phyloP scores from a whole-genome alignment of 129 eudicot genomes.

The Sambucus nigra region DNA sequence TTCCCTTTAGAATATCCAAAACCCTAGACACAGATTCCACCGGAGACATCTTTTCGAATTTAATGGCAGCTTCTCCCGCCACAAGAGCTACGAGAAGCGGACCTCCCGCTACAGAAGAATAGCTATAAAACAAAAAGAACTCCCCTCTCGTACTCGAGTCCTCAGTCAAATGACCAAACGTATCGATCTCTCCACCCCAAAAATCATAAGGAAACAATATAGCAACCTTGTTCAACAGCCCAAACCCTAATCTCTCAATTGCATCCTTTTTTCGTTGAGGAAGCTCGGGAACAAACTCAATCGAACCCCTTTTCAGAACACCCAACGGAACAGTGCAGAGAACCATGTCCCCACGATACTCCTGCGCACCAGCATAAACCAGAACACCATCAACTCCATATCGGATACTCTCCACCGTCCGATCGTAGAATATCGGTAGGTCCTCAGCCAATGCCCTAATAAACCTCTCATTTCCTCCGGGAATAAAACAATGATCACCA shows the following conservation, averaged over 20 bases:
- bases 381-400: conserved; percentile 74
- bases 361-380: conserved; percentile 66
- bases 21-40: conserved; percentile 68
- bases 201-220: conserved; percentile 90
- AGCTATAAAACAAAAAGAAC: conserved; percentile 86
- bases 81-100: conserved; percentile 93
- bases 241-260: conserved; percentile 85
- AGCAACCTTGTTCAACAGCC: conserved; percentile 88
- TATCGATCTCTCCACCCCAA: conserved; percentile 98
- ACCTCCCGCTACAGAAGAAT: conserved; percentile 88
- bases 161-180: conserved; percentile 86
- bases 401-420: conserved; percentile 42
- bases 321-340: conserved; percentile 88
- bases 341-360: conserved; percentile 72
- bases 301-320: conserved; percentile 55
- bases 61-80: conserved; percentile 91
- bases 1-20: conserved; percentile 72
- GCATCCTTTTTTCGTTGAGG: conserved; percentile 85
- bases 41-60: conserved; percentile 70
- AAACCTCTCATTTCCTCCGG: conserved; percentile 93
- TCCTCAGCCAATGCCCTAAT: conserved; percentile 79
- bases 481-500: conserved; percentile 97
- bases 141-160: conserved; percentile 89
- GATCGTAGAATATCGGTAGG: conserved; percentile 63
- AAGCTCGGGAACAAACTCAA: conserved; percentile 80